Evolutionary conservation across 345 rosid species (phyloP).

Genomic region (Hypericum perforatum): DNA sequence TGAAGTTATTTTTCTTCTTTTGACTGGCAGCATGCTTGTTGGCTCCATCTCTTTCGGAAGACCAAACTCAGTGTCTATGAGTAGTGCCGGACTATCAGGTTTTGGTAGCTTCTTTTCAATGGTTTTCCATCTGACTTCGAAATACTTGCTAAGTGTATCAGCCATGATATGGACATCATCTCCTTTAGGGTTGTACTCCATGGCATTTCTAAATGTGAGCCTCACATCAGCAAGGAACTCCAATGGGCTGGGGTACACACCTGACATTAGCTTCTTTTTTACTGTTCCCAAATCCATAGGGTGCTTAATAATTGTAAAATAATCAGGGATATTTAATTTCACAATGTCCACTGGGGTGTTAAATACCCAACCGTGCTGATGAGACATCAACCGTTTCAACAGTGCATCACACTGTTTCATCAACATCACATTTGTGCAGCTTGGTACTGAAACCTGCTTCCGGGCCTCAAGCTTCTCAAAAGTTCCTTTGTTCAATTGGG

Average conservation of each 20-base stretch:
- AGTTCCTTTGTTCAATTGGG: constrained; percentile 39
- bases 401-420: constrained; percentile 20
- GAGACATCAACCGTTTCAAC: constrained; percentile 10
- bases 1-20: constrained; percentile 15
- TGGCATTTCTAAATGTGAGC: constrained; percentile 3
- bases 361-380: constrained; percentile 2
- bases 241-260: constrained; percentile 5
- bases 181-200: constrained; percentile 1
- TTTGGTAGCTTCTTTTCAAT: constrained; percentile 20
- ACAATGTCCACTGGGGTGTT: constrained; percentile 4
- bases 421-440: constrained; percentile 28
- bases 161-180: constrained; percentile 1
- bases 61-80: neutral
- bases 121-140: constrained; percentile 24
- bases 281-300: constrained; percentile 4
- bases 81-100: neutral
- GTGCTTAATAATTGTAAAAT: neutral
- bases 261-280: neutral
- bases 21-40: constrained; percentile 7
- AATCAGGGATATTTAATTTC: constrained; percentile 10
- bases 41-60: constrained; percentile 4
- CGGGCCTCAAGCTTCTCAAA: constrained; percentile 47
- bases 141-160: constrained; percentile 16
- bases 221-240: constrained; percentile 1
- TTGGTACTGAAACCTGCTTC: constrained; percentile 28